Base-by-base conservation (phyloP, 2,329 filamentous ascomycete species). In the Calonectria pseudoturangicola region DNA sequence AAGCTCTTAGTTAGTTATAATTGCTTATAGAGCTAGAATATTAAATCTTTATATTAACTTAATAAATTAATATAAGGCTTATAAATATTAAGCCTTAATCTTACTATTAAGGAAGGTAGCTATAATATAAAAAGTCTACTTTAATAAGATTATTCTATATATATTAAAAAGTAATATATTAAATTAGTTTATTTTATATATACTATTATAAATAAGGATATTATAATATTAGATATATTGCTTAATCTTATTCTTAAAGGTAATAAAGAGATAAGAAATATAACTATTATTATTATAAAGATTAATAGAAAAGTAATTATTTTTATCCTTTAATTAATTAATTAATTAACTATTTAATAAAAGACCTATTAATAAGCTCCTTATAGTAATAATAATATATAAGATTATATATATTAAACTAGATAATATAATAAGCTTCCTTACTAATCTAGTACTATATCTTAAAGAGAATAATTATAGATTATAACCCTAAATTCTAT, bases 91-190 rank as follows among this genome's bases (percentile, higher is more conserved):
- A 10, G n/a, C n/a, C 18, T 62, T 7, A 2, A 2, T 28, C 56
- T 62, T 21, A 7, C 36, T 21, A 18, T 62, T 62, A 15, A 62
- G 1, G 12, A 62, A 62, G 5, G 15, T 27, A 28, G n/a, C 13
- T 9, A 13, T 36, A 16, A 62, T 27, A 10, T 62, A 21, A 39
- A 62, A 62, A 16, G 56, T 62, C 36, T 62, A 12, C 56, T 28
- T 25, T 13, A 36, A 39, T 43, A 21, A 27, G 7, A n/a, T 62
- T 28, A 4, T 27, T 18, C 36, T 21, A 43, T 21, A 62, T 27
- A 62, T 62, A 36, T 62, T 62, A 21, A 62, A 62, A 43, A 62
- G 56, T n/a, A n/a, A 36, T 25, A 62, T 62, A 43, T 62, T 62
- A 39, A 62, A 62, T 4, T 25, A 36, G 21, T 62, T 62, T 2